Conservation (phyloP, 2,329 filamentous ascomycete genomes). For the Xylariomycetidae sp. region DNA sequence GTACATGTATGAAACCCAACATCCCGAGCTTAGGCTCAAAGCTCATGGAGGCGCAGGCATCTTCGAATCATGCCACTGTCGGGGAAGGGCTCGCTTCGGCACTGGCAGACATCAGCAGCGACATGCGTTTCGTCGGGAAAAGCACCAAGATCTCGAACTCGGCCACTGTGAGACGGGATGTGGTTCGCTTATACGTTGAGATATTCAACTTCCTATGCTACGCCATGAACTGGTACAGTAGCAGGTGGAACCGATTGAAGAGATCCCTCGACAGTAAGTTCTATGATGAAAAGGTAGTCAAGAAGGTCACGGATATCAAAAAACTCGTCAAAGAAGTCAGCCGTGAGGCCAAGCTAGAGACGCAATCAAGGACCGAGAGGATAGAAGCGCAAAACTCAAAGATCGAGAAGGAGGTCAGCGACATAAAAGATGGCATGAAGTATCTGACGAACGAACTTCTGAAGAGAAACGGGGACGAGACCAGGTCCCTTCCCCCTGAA, state of each 20-base stretch:
- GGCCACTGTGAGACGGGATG: slow-evolving; percentile 2
- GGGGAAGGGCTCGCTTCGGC: no score
- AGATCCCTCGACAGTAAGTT: slow-evolving; percentile 5
- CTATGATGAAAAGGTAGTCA: slow-evolving; percentile 6
- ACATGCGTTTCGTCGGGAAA: no score
- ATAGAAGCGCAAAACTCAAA: background rate
- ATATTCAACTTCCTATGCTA: slow-evolving; percentile 9
- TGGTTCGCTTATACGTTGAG: slow-evolving; percentile 6
- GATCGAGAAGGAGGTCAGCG: background rate
- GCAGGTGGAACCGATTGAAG: slow-evolving; percentile 1
- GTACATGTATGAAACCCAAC: slow-evolving; percentile 2
- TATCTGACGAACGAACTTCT: background rate
- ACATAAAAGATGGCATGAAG: background rate
- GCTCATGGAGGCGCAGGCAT: no score
- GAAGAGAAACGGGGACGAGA: background rate
- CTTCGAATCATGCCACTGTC: no score
- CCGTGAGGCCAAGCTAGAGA: slow-evolving; percentile 1
- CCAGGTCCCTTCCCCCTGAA: background rate
- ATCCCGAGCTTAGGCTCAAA: no score
- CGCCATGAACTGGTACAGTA: slow-evolving; percentile 8
- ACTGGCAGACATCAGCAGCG: no score
- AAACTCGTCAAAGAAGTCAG: slow-evolving; percentile 4
- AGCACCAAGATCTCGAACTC: slow-evolving; percentile 4
- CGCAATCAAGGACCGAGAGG: background rate
- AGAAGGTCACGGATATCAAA: slow-evolving; percentile 5